Evolutionary conservation across 192 early-diverging fungal genomes (phyloP), one percentile per base, ranked within the genome.

Genomic region (Entrophospora sp.): DNA sequence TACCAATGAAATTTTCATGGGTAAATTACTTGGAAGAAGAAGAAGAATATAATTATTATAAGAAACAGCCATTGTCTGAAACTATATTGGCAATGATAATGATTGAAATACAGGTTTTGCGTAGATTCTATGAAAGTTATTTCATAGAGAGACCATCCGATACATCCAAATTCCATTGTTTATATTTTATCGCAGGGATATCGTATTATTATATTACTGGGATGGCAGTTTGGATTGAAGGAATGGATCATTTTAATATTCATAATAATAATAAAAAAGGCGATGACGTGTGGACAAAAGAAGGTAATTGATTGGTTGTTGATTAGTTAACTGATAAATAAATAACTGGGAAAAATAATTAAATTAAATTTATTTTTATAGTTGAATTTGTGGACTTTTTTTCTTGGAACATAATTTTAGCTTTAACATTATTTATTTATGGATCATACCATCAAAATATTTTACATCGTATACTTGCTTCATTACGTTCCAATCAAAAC

Each of bases 381-480:
- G 22, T 77, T 38, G 68, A 69, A 5, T 44, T 64, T n/a, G 56
- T 10, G 53, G 72, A 51, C 36, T 73, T n/a, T 65, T 67, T 53
- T 45, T 16, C 36, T 20, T 32, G 30, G 44, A 60, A 32, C 27
- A 34, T 12, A 53, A 20, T 69, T 14, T 1, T 70, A 7, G 84
- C 76, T 0, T 5, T 81, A 40, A 31, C 25, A 1, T 16, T 84
- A 22, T 85, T 81, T 51, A 16, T 74, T 13, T 85, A 81, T 66
- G 83, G 81, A 6, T 85, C 83, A 16, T 56, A 76, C 43, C 89
- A 87, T 56, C 89, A 90, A 67, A 69, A 80, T 69, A 72, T 64
- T 32, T 85, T 85, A 57, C 89, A 90, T 56, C 67, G 64, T 30
- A 87, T 87, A 27, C 69, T 90, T n/a, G 87, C 78, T 18, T 69